Base-by-base conservation (phyloP, 345 rosid genomes). In the Ceriops decandra region DNA sequence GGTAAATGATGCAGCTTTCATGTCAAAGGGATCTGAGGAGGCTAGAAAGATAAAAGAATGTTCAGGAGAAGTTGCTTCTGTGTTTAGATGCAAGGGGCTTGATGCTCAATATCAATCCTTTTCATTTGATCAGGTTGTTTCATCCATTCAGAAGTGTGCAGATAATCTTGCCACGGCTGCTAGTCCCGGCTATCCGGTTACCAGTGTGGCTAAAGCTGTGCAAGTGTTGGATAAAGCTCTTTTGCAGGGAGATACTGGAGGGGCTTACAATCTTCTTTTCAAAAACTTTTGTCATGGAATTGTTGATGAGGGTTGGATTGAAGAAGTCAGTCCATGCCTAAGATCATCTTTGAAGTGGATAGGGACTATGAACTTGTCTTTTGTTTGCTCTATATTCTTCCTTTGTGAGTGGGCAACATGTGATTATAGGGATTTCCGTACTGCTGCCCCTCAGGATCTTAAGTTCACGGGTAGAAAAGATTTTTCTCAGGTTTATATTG, bases 371-470 rank as follows among this genome's bases (percentile, higher is more conserved):
- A 86, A 77, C 78, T 72, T 82, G 76, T 86, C 98, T 52, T 83
- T 88, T 72, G 69, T 92, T 78, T 82, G 87, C 76, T 88, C 96
- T 2, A 85, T 90, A 19, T 95, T 95, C 78, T 85, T 90, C 69
- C 92, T 95, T 74, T 84, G 96, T 53, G 99, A 95, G 82, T 95
- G 99, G 99, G 99, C 99, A 60, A 90, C 96, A 3, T 92, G 96
- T 76, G 91, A 90, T 69, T 95, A 85, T 72, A 83, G 99, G 73
- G 95, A 90, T 72, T 90, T 90, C 67, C 90, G 96, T 31, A 76
- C 78, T 73, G 80, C 85, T 59, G 81, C 82, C 19, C 88, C 89
- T 73, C 68, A 71, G 68, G 92, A 83, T 51, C 53, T 85, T 70
- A 86, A 90, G 76, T 87, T 88, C 80, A 85, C 97, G 2, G 99